Percentiles rank a stretch among this genome's conserved stretches.
Conservation (phyloP, 192 early-diverging fungal genomes). For the Linnemannia exigua region DNA sequence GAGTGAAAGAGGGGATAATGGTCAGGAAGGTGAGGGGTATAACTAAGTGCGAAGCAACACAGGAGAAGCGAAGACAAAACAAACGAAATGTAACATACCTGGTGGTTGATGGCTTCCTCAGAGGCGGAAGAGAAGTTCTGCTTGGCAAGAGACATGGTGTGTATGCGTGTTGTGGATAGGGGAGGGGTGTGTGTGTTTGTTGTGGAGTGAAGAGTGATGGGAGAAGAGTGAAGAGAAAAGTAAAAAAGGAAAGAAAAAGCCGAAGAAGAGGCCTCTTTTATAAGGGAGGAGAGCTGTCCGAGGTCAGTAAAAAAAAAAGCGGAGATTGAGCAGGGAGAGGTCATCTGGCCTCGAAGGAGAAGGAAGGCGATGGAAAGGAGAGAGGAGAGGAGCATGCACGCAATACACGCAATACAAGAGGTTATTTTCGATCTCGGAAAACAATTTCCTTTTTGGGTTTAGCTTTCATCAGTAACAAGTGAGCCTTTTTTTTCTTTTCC, state of each 20-base stretch:
- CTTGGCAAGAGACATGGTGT: conserved; percentile 62
- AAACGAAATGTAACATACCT: conserved; percentile 27
- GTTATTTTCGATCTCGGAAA: conserved; percentile 20
- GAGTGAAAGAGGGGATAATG: background rate
- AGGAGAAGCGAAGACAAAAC: background rate
- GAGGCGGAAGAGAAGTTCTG: conserved; percentile 67
- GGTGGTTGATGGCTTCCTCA: conserved; percentile 69
- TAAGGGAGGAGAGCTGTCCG: background rate
- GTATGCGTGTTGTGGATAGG: background rate
- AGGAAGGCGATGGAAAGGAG: conserved; percentile 10
- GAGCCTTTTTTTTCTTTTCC: background rate
- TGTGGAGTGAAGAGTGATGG: background rate
- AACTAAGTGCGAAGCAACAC: background rate
- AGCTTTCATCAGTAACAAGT: background rate
- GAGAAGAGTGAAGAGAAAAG: background rate
- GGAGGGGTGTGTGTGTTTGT: background rate
- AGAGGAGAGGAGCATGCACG: background rate
- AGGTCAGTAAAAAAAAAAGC: background rate
- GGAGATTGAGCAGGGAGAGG: background rate
- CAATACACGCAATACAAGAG: background rate
- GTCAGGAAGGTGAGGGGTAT: background rate
- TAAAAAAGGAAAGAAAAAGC: conserved; percentile 4
- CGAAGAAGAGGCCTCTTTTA: background rate
- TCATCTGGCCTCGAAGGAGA: background rate
- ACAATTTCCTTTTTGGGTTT: conserved; percentile 19